A percentile compares a stretch with the other conserved stretches of the same genome.
These are phyloP conservation scores for Andrographis paniculata DNA, from an alignment of 305 asterid genomes.

Conservation along the genomic window DNA sequence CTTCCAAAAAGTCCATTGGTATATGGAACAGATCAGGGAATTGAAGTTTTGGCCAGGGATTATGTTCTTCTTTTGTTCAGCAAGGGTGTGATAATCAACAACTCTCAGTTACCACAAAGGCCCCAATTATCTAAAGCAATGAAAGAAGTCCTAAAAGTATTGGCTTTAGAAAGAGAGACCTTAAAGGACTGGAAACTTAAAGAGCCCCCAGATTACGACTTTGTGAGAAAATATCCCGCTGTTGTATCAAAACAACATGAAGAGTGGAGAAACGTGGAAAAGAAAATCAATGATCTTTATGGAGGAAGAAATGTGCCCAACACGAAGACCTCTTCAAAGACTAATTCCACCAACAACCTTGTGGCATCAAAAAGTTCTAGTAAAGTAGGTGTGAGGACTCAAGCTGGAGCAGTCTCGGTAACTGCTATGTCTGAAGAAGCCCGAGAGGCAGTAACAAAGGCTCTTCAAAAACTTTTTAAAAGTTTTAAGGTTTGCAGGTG, in stretches of 20 bases:
- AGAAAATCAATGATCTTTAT: slow-evolving; percentile 20
- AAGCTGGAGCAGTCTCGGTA: slow-evolving; percentile 29
- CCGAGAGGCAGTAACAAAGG: slow-evolving; percentile 53
- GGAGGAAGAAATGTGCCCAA: slow-evolving; percentile 17
- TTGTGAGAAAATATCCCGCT: slow-evolving; percentile 38
- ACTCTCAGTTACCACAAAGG: slow-evolving; percentile 23
- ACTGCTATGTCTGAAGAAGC: slow-evolving; percentile 52
- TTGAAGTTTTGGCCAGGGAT: slow-evolving; percentile 46
- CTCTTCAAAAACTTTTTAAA: slow-evolving; percentile 57
- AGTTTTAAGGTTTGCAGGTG: slow-evolving; percentile 79
- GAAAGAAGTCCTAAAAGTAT: slow-evolving; percentile 36
- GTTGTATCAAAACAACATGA: slow-evolving; percentile 44
- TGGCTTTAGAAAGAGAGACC: slow-evolving; percentile 45
- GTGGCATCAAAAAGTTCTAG: slow-evolving; percentile 26
- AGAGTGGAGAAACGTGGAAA: slow-evolving; percentile 40
- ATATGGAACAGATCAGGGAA: slow-evolving; percentile 33
- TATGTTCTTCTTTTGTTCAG: slow-evolving; percentile 55
- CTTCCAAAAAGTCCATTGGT: slow-evolving; percentile 51
- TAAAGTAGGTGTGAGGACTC: slow-evolving; percentile 26
- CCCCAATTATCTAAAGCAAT: slow-evolving; percentile 24
- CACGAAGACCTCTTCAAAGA: no score
- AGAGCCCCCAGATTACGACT: slow-evolving; percentile 59
- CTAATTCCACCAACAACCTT: no score
- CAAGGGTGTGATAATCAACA: slow-evolving; percentile 32
- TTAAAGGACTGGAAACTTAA: slow-evolving; percentile 69